Percentiles rank a stretch among this genome's conserved stretches.
Evolutionary conservation across 2,329 filamentous ascomycete species (phyloP).

Genomic region (Cyphellophora europaea): DNA sequence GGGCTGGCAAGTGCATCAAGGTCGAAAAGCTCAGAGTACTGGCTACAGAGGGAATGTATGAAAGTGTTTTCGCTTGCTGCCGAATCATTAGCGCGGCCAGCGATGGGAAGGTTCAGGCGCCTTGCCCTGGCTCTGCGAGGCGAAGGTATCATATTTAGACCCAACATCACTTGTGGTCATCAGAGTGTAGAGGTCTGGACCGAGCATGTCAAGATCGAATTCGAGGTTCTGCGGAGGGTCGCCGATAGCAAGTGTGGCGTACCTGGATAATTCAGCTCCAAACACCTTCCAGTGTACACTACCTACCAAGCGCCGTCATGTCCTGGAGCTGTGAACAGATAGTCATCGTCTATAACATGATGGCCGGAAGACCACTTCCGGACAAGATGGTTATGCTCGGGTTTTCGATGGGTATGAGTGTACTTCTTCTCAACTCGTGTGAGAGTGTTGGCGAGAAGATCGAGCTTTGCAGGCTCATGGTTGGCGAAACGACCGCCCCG

Average conservation of each 20-base stretch:
- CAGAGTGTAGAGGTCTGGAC: constrained; percentile 22
- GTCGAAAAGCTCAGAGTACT: no score
- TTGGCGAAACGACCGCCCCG: constrained; percentile 11
- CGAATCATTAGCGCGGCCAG: no score
- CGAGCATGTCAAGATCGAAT: constrained; percentile 23
- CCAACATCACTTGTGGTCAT: constrained; percentile 22
- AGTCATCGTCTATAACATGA: constrained; percentile 9
- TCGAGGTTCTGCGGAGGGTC: constrained; percentile 19
- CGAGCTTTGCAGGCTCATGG: constrained; percentile 17
- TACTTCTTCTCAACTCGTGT: constrained; percentile 19
- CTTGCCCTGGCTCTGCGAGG: constrained; percentile 20
- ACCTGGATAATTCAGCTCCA: no score
- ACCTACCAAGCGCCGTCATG: constrained; percentile 18
- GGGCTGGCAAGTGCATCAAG: constrained; percentile 5
- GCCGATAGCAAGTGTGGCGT: constrained; percentile 19
- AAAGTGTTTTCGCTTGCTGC: no score
- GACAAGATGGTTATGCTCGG: constrained; percentile 22
- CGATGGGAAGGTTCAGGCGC: no score
- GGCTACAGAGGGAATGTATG: no score
- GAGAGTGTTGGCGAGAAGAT: constrained; percentile 15
- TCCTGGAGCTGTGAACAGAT: constrained; percentile 14
- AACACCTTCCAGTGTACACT: no score
- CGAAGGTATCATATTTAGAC: constrained; percentile 20
- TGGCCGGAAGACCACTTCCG: constrained; percentile 17
- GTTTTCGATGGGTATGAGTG: constrained; percentile 19